phyloP scores from a whole-genome alignment of 805 yeast genomes.

The Starmerella roubikii region DNA sequence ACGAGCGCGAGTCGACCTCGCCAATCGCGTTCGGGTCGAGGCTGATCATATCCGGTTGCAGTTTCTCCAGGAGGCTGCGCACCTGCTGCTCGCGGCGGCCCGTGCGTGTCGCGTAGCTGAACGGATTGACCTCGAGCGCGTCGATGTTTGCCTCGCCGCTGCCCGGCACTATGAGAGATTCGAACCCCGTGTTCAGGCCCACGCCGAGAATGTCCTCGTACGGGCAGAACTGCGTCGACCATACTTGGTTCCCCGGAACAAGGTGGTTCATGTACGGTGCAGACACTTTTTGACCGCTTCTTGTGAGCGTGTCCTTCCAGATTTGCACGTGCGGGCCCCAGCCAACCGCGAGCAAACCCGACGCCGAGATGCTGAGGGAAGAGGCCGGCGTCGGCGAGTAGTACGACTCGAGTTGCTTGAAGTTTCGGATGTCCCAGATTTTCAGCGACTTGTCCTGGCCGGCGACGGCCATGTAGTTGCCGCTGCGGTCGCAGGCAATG shows the following conservation, averaged over 20 bases:
- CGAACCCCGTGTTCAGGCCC: slow-evolving; percentile 66
- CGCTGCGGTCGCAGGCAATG: slow-evolving; percentile 78
- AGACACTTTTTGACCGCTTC: slow-evolving; percentile 39
- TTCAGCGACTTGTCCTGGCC: slow-evolving; percentile 76
- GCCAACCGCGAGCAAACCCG: slow-evolving; percentile 75
- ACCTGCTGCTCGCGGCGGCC: slow-evolving; percentile 93
- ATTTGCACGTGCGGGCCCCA: slow-evolving; percentile 93
- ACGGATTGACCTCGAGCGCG: slow-evolving; percentile 86
- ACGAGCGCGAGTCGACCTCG: slow-evolving; percentile 59
- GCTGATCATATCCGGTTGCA: slow-evolving; percentile 83
- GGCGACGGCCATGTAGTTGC: slow-evolving; percentile 84
- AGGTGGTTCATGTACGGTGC: slow-evolving; percentile 89
- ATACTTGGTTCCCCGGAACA: slow-evolving; percentile 62
- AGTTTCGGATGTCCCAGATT: slow-evolving; percentile 86
- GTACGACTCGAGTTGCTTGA: slow-evolving; percentile 60
- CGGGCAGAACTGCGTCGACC: slow-evolving; percentile 65
- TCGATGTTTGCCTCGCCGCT: slow-evolving; percentile 97
- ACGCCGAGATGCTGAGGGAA: slow-evolving; percentile 67
- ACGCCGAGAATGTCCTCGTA: slow-evolving; percentile 92
- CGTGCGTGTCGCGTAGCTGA: slow-evolving; percentile 75
- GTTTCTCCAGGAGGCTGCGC: slow-evolving; percentile 66
- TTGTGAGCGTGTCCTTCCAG: slow-evolving; percentile 74
- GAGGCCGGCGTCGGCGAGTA: slow-evolving; percentile 75
- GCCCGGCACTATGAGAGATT: slow-evolving; percentile 87
- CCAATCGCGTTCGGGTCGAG: slow-evolving; percentile 85